Base-by-base conservation (phyloP, 345 rosid species). In the Eucalyptus viminalis region DNA sequence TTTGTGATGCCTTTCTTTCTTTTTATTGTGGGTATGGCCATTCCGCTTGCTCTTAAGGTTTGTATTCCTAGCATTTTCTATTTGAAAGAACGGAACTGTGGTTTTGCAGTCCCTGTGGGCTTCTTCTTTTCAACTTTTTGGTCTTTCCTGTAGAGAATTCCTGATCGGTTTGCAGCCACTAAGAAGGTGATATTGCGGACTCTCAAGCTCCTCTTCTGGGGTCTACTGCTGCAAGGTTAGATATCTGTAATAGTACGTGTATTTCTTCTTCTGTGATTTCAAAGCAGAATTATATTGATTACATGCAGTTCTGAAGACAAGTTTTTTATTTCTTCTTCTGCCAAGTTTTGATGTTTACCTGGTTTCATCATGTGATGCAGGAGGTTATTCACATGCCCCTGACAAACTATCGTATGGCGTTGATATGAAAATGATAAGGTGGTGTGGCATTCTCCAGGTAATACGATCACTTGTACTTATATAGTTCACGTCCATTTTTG, bases 401-500 rank as follows among this genome's bases (percentile, higher is more conserved):
- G 98, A 97, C 76, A 44, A 93, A 15, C 93, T 97, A 88, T 90
- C 92, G 4, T 96, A 96, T 87, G 99, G 99, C 3, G 97, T 97
- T 80, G 99, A 97, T 86, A 90, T 97, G 93, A 95, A 90, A 92
- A 89, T 88, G 91, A 92, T 97, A 89, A 95, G 99, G 88, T 93
- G 94, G 92, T 96, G 97, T 90, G 99, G 99, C 88, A 95, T 97
- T 92, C 97, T 97, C 14, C 99, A 97, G 99, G 99, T 97, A 87
- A 91, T 86, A 4, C 53, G 47, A 76, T 76, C 4, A 76, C 47
- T 37, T 76, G 27, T 22, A 76, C 83, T 37, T 40, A 76, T 40
- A 76, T 76, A 19, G 83, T 76, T 76, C 83, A 37, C 1, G 14
- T 40, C 47, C 83, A 21, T 76, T 76, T 86, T 25, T 1, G 3